phyloP scores from a whole-genome alignment of 2,329 filamentous ascomycete genomes.

The Cytospora piceicola region DNA sequence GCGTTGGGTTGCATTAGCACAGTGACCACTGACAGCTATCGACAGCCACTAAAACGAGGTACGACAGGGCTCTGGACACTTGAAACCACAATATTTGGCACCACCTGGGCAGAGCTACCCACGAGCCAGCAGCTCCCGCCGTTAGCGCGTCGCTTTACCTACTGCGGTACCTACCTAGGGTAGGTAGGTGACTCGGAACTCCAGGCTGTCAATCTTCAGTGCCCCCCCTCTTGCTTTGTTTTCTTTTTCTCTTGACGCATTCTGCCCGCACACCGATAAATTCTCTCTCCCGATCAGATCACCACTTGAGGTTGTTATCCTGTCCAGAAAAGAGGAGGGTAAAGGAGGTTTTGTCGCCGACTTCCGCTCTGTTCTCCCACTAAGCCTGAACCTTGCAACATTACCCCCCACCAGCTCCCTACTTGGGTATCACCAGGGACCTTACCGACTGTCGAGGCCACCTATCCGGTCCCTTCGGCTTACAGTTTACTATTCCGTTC shows the following conservation, averaged over 20 bases:
- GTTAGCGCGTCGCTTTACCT: background rate
- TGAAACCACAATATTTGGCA: conserved; percentile 4
- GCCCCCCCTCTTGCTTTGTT: background rate
- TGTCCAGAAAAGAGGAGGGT: background rate
- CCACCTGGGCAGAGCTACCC: background rate
- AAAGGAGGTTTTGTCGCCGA: conserved; percentile 6
- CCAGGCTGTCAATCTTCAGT: conserved; percentile 1
- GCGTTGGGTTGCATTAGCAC: background rate
- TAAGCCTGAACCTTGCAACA: conserved; percentile 16
- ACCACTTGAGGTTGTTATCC: conserved; percentile 1
- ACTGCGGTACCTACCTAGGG: background rate
- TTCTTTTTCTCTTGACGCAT: background rate
- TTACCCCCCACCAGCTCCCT: conserved; percentile 4
- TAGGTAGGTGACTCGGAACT: conserved; percentile 1
- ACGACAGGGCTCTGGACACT: background rate
- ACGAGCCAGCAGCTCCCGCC: conserved; percentile 5
- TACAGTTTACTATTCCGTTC: conserved; percentile 5
- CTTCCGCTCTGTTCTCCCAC: conserved; percentile 21
- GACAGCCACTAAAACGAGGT: background rate
- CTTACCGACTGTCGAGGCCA: conserved; percentile 26
- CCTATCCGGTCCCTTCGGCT: conserved; percentile 26
- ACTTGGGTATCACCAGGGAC: conserved; percentile 11
- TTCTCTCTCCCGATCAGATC: background rate
- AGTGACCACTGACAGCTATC: background rate
- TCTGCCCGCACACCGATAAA: background rate